Conservation (phyloP, 2,329 filamentous ascomycete genomes). For the Monilinia laxa region DNA sequence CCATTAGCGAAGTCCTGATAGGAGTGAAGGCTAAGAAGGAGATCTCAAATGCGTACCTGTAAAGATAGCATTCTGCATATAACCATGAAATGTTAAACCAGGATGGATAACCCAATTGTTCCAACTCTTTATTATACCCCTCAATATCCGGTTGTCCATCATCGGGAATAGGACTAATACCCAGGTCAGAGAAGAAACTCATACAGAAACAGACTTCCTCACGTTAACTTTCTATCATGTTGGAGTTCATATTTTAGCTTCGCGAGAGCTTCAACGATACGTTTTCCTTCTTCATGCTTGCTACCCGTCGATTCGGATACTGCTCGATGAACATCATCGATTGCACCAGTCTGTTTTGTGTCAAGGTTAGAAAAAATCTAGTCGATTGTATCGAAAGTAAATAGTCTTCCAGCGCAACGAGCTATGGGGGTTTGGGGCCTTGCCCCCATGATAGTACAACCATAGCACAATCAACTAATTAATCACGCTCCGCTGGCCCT, state of each 20-base stretch:
- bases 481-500: slow-evolving; percentile 1
- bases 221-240: slow-evolving; percentile 80
- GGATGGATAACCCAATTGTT: slow-evolving; percentile 66
- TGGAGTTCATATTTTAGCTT: slow-evolving; percentile 92
- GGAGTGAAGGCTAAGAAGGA: not conserved
- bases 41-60: slow-evolving; percentile 51
- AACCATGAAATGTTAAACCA: slow-evolving; percentile 91
- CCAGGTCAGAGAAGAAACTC: slow-evolving; percentile 54
- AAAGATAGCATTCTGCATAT: slow-evolving; percentile 91
- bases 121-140: slow-evolving; percentile 82
- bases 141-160: slow-evolving; percentile 55
- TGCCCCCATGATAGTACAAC: not conserved
- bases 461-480: not conserved
- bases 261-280: slow-evolving; percentile 75
- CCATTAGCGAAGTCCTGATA: slow-evolving; percentile 3
- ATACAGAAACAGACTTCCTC: slow-evolving; percentile 39
- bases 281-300: slow-evolving; percentile 78
- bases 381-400: not conserved
- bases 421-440: not conserved
- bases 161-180: slow-evolving; percentile 41
- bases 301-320: slow-evolving; percentile 55
- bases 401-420: not conserved
- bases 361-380: slow-evolving; percentile 21
- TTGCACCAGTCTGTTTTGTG: slow-evolving; percentile 70
- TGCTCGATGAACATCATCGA: slow-evolving; percentile 89